phyloP scores from a whole-genome alignment of 2,329 filamentous ascomycete genomes.

The Allantophomopsis cytisporea region DNA sequence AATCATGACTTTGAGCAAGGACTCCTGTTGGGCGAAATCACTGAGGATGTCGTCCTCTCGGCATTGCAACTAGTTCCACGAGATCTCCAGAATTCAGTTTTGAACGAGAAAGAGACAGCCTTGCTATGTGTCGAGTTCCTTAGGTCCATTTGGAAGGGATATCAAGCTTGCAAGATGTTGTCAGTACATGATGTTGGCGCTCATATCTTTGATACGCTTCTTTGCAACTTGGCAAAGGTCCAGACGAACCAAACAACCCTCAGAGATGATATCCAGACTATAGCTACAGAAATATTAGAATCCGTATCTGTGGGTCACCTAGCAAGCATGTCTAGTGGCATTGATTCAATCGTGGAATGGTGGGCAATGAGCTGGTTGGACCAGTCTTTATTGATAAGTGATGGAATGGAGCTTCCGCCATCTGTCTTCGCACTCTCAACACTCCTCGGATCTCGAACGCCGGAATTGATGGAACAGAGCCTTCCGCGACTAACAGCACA shows the following conservation, averaged over 20 bases:
- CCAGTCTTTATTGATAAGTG: neutral
- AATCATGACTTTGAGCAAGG: conserved; percentile 8
- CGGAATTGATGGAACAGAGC: neutral
- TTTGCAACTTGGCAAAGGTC: conserved; percentile 7
- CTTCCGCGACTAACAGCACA: neutral
- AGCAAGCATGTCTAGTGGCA: conserved; percentile 2
- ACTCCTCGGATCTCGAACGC: neutral
- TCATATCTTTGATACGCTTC: conserved; percentile 4
- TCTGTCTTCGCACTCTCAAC: neutral
- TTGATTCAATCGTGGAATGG: conserved; percentile 5
- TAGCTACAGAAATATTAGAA: conserved; percentile 8
- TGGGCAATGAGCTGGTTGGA: conserved; percentile 7
- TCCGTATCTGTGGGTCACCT: conserved; percentile 8
- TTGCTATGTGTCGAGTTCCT: conserved; percentile 1
- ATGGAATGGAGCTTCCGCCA: neutral
- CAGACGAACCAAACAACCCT: conserved; percentile 2
- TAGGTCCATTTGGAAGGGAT: conserved; percentile 1
- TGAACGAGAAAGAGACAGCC: neutral
- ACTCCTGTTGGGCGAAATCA: conserved; percentile 10
- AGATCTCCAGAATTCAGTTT: conserved; percentile 1
- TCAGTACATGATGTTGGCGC: conserved; percentile 5
- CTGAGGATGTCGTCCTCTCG: conserved; percentile 3
- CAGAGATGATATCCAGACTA: conserved; percentile 2
- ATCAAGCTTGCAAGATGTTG: conserved; percentile 3
- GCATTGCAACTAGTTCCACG: conserved; percentile 4